phyloP scores from a whole-genome alignment of 176 grass and related monocot species.

The Bonia amplexicaulis region DNA sequence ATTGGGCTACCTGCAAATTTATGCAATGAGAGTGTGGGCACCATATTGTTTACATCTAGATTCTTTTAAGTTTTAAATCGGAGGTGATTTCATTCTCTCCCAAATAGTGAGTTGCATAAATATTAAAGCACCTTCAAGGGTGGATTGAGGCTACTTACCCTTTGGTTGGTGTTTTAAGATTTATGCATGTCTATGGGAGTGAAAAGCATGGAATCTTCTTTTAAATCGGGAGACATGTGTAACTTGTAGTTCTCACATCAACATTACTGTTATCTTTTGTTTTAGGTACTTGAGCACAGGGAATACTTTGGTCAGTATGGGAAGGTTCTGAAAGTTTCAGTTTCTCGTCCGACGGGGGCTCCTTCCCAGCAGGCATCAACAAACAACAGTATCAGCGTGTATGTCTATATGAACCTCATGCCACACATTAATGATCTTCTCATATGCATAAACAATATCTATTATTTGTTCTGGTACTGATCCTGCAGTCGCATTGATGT shows the following conservation, averaged over 20 bases:
- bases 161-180: no score
- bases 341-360: conserved; percentile 63
- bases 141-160: no score
- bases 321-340: conserved; percentile 92
- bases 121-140: no score
- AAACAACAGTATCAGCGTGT: conserved; percentile 83
- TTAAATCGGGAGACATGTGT: neutral
- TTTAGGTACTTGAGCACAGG: conserved; percentile 82
- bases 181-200: no score
- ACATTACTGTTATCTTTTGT: neutral
- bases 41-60: conserved; percentile 5
- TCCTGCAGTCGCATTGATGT: neutral
- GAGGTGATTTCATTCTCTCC: no score
- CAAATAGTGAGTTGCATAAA: no score
- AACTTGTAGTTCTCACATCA: neutral
- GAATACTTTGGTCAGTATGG: conserved; percentile 99
- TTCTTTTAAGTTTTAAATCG: neutral
- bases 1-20: conserved; percentile 86
- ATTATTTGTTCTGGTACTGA: neutral
- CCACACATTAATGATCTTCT: neutral
- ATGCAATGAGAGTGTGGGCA: conserved; percentile 75
- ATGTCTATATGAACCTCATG: conserved; percentile 35
- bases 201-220: neutral
- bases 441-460: neutral
- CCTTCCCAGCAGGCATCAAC: conserved; percentile 70